Evolutionary conservation across 2,329 filamentous ascomycete genomes (phyloP).

Genomic region (Calcarisporium arbuscula): DNA sequence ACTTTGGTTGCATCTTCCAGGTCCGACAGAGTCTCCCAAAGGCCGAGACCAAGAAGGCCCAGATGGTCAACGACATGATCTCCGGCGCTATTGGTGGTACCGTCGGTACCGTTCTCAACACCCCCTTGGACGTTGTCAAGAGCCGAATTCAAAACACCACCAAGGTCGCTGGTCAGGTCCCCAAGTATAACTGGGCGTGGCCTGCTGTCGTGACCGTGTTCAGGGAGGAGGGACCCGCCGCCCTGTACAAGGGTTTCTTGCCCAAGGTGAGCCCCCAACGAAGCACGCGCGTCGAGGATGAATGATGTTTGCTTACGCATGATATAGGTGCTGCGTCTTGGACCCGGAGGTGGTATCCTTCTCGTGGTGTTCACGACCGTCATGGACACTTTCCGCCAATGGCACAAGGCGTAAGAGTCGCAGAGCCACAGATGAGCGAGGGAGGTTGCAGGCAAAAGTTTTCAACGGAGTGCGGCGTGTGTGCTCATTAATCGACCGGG

Average conservation of each 20-base stretch:
- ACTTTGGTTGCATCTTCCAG: constrained; percentile 99
- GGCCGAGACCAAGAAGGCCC: constrained; percentile 69
- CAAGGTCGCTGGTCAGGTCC: constrained; percentile 70
- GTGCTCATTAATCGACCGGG: no score
- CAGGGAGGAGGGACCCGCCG: constrained; percentile 85
- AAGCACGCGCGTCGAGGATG: neutral
- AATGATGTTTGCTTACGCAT: constrained; percentile 22
- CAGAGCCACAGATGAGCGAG: no score
- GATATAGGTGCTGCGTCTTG: constrained; percentile 38
- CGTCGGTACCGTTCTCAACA: constrained; percentile 84
- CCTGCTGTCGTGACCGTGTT: constrained; percentile 78
- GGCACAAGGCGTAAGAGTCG: no score
- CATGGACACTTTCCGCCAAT: constrained; percentile 84
- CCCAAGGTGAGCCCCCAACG: constrained; percentile 74
- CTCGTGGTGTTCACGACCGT: constrained; percentile 82
- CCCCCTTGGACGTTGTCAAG: constrained; percentile 96
- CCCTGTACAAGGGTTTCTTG: constrained; percentile 95
- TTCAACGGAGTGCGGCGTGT: no score
- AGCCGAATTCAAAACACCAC: constrained; percentile 93
- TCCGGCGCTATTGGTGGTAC: constrained; percentile 87
- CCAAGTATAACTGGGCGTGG: constrained; percentile 99
- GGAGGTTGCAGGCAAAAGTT: no score
- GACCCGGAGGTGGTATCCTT: constrained; percentile 59
- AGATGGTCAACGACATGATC: constrained; percentile 82
- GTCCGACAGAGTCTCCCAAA: constrained; percentile 78